phyloP scores from a whole-genome alignment of 208 protist species.

The Leishmania arabica region DNA sequence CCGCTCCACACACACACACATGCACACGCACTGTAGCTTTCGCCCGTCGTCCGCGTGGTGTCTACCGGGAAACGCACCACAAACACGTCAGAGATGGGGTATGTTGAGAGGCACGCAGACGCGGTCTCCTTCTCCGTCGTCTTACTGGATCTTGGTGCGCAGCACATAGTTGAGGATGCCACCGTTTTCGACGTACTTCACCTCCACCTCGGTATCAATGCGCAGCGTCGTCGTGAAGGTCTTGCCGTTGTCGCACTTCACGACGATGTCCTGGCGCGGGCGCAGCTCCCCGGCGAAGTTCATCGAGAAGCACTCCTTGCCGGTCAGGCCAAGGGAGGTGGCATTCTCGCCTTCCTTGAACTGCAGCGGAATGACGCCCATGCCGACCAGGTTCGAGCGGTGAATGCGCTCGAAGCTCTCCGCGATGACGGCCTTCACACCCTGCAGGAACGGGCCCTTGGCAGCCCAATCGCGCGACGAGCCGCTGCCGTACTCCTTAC shows the following conservation, averaged over 20 bases:
- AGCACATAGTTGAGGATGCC: constrained; percentile 96
- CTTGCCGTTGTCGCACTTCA: constrained; percentile 86
- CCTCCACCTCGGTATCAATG: constrained; percentile 95
- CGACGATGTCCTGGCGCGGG: constrained; percentile 86
- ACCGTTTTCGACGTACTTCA: constrained; percentile 94
- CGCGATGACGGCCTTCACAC: constrained; percentile 94
- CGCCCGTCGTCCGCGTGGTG: background rate
- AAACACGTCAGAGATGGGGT: background rate
- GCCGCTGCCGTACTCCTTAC: constrained; percentile 96
- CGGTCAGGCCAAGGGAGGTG: constrained; percentile 89
- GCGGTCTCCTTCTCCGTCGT: background rate
- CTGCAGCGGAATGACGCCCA: constrained; percentile 96
- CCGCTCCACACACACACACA: background rate
- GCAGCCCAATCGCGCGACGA: constrained; percentile 97
- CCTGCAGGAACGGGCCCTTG: constrained; percentile 95
- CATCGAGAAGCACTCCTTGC: constrained; percentile 92
- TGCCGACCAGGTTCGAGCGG: constrained; percentile 95
- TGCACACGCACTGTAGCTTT: background rate
- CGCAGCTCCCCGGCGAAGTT: constrained; percentile 81
- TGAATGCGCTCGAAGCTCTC: constrained; percentile 96
- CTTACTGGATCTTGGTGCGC: constrained; percentile 40
- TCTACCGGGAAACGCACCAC: no score
- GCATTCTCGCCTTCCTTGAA: constrained; percentile 92
- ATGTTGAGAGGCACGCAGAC: no score
- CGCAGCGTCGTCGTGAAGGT: constrained; percentile 89